A percentile compares a stretch with the other conserved stretches of the same genome.
Evolutionary conservation across 2,329 filamentous ascomycete species (phyloP).

Genomic region (Helicocarpus griseus): DNA sequence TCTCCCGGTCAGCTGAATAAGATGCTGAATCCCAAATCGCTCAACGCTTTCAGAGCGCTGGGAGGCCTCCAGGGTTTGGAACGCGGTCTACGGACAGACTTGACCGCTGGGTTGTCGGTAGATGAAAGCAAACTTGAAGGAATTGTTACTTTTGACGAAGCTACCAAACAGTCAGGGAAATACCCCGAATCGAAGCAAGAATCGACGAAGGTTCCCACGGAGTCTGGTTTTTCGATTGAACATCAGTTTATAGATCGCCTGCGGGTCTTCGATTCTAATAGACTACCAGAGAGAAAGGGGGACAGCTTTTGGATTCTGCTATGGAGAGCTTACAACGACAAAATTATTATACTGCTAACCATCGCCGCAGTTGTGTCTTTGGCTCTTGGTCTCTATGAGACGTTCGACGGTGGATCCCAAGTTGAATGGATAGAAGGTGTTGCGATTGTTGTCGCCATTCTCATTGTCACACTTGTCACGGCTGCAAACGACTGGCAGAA

Average conservation of each 20-base stretch:
- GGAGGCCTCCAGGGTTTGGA: constrained; percentile 72
- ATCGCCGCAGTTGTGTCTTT: constrained; percentile 59
- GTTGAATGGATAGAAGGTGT: constrained; percentile 61
- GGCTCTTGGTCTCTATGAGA: constrained; percentile 60
- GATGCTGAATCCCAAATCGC: constrained; percentile 79
- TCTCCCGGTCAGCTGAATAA: constrained; percentile 69
- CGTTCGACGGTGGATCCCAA: constrained; percentile 40
- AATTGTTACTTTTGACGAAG: constrained; percentile 62
- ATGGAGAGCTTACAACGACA: constrained; percentile 66
- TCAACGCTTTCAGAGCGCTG: constrained; percentile 69
- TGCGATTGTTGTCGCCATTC: constrained; percentile 55
- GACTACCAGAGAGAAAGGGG: constrained; percentile 53
- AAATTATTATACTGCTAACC: constrained; percentile 60
- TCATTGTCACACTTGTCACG: constrained; percentile 55
- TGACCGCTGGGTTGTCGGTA: constrained; percentile 61
- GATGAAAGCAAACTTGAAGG: constrained; percentile 63
- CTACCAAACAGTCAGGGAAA: constrained; percentile 27
- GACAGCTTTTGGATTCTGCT: constrained; percentile 51
- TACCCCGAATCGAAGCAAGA: constrained; percentile 9
- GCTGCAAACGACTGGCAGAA: constrained; percentile 60
- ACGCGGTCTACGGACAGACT: constrained; percentile 64
- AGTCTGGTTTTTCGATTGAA: constrained; percentile 6
- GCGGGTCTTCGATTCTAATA: constrained; percentile 51
- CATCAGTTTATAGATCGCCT: constrained; percentile 46
- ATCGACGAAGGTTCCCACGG: constrained; percentile 8